Conservation (phyloP, 2,329 filamentous ascomycete species). For the Dothiorella sarmentorum region DNA sequence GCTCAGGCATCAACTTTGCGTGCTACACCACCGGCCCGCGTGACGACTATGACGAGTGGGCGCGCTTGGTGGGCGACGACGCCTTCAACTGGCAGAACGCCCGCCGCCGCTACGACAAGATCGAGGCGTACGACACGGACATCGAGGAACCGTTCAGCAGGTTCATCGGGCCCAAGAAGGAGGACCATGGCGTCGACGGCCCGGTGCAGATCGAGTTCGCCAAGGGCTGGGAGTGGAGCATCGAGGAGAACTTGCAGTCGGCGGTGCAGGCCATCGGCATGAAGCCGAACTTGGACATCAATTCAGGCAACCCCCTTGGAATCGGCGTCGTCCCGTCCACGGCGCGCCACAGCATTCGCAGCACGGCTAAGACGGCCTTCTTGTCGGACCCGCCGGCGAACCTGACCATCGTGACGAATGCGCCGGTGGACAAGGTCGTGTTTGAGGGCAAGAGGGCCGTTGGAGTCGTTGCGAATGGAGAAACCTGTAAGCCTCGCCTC, state of each 20-base stretch:
- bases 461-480: conserved; percentile 30
- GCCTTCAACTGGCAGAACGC: conserved; percentile 55
- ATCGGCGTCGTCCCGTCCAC: conserved; percentile 52
- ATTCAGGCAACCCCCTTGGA: conserved; percentile 58
- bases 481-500: neutral
- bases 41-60: conserved; percentile 63
- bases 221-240: conserved; percentile 48
- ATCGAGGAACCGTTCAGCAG: conserved; percentile 28
- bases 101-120: conserved; percentile 47
- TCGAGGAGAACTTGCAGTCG: conserved; percentile 46
- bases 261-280: conserved; percentile 45
- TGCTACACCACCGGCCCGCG: conserved; percentile 54
- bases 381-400: conserved; percentile 47
- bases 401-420: conserved; percentile 50
- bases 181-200: conserved; percentile 50
- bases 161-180: conserved; percentile 45
- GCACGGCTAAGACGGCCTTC: conserved; percentile 51
- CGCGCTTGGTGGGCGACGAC: conserved; percentile 53
- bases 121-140: conserved; percentile 53
- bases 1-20: conserved; percentile 42
- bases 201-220: conserved; percentile 50
- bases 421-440: conserved; percentile 40
- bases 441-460: conserved; percentile 30
- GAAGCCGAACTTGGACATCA: conserved; percentile 53
- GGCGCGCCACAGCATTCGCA: conserved; percentile 46